These are phyloP conservation scores for Chaetomiaceae sp. DNA, from an alignment of 2,329 filamentous ascomycete genomes.

Conservation along the genomic window DNA sequence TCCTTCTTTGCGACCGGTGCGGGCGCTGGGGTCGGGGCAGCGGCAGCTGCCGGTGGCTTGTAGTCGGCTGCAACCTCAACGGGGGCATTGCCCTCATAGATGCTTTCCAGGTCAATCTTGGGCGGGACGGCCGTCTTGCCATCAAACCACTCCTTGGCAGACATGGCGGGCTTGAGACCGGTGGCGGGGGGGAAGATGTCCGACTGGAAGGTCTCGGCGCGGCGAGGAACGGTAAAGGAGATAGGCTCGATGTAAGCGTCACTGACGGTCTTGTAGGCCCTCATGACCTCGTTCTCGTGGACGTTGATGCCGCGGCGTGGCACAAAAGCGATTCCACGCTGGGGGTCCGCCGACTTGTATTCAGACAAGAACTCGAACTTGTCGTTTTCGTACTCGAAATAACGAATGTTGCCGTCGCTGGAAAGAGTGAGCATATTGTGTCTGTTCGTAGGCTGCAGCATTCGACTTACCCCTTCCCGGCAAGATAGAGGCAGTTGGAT, in stretches of 20 bases:
- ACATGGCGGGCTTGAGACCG: slow-evolving; percentile 76
- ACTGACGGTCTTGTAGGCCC: slow-evolving; percentile 95
- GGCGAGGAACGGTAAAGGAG: slow-evolving; percentile 91
- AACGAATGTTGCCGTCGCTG: slow-evolving; percentile 97
- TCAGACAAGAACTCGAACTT: slow-evolving; percentile 97
- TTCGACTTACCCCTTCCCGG: slow-evolving; percentile 80
- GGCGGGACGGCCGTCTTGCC: slow-evolving; percentile 81
- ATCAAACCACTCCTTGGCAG: slow-evolving; percentile 74
- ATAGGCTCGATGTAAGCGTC: slow-evolving; percentile 93
- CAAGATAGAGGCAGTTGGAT: slow-evolving; percentile 90
- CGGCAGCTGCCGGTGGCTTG: slow-evolving; percentile 49
- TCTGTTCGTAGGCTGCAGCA: neutral
- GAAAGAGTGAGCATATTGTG: slow-evolving; percentile 8
- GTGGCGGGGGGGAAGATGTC: slow-evolving; percentile 90
- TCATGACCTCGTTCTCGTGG: slow-evolving; percentile 94
- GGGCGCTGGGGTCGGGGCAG: slow-evolving; percentile 31
- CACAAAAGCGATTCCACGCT: slow-evolving; percentile 89
- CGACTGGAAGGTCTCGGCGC: slow-evolving; percentile 91
- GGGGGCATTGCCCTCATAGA: slow-evolving; percentile 80
- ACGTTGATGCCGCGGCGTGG: slow-evolving; percentile 94
- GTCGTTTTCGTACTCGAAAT: slow-evolving; percentile 97
- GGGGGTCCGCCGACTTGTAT: slow-evolving; percentile 94
- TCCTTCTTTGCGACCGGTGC: slow-evolving; percentile 54
- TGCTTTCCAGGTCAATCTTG: slow-evolving; percentile 88
- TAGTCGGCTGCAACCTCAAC: slow-evolving; percentile 70